A percentile compares a stretch with the other conserved stretches of the same genome.
phyloP scores from a whole-genome alignment of 495 filamentous ascomycete genomes.

The Neurospora sp. region DNA sequence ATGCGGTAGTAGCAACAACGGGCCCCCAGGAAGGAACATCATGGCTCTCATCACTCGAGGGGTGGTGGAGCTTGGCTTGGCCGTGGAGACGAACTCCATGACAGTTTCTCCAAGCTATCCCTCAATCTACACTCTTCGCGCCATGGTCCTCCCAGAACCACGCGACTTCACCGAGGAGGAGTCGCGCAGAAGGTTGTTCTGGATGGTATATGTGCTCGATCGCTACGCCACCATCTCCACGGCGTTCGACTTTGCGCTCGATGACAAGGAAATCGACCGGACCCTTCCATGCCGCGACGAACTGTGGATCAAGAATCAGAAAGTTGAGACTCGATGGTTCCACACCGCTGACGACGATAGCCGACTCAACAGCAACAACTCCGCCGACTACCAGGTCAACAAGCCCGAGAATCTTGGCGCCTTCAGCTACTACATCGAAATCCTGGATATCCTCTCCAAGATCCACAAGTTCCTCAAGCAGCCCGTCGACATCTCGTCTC shows the following conservation, averaged over 20 bases:
- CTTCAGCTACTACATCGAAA: constrained; percentile 78
- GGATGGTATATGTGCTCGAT: constrained; percentile 87
- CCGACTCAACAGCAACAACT: constrained; percentile 1
- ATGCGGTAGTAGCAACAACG: constrained; percentile 72
- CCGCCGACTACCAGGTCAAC: constrained; percentile 51
- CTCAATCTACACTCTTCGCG: constrained; percentile 76
- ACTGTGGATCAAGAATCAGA: constrained; percentile 71
- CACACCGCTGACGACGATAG: constrained; percentile 37
- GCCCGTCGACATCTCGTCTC: constrained; percentile 75
- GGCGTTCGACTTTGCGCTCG: constrained; percentile 79
- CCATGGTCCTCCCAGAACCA: constrained; percentile 69
- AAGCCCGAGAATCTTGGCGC: constrained; percentile 73
- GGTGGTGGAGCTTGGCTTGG: constrained; percentile 73
- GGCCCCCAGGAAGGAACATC: constrained; percentile 80
- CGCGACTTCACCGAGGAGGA: constrained; percentile 85
- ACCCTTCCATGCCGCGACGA: constrained; percentile 79
- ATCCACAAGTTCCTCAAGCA: constrained; percentile 79
- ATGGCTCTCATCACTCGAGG: constrained; percentile 77
- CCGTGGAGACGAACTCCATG: constrained; percentile 67
- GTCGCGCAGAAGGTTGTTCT: constrained; percentile 70
- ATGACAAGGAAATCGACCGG: constrained; percentile 80
- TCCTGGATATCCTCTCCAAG: constrained; percentile 72
- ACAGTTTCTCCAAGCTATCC: constrained; percentile 61
- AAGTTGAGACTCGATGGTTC: constrained; percentile 78
- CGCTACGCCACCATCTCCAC: constrained; percentile 81